These are phyloP conservation scores for Candida sp. DNA, from an alignment of 1,139 yeast species.

Conservation along the genomic window DNA sequence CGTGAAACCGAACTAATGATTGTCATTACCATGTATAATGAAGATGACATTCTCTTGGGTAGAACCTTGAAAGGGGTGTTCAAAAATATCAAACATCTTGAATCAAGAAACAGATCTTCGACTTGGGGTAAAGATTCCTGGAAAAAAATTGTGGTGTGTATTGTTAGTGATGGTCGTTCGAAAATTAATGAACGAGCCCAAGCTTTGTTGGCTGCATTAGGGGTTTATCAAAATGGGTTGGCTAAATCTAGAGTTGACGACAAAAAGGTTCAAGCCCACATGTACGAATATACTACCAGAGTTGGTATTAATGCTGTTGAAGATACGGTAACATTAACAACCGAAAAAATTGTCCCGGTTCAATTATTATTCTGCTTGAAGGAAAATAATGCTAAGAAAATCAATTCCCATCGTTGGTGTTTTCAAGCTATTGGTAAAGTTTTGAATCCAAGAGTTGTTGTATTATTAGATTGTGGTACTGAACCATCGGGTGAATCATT, in stretches of 20 bases:
- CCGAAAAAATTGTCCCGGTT: slow-evolving; percentile 48
- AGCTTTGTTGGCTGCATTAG: slow-evolving; percentile 45
- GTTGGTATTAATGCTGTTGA: slow-evolving; percentile 46
- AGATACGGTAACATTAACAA: slow-evolving; percentile 45
- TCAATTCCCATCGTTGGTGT: slow-evolving; percentile 51
- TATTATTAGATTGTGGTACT: slow-evolving; percentile 47
- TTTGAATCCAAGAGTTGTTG: slow-evolving; percentile 40
- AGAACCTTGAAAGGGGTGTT: slow-evolving; percentile 47
- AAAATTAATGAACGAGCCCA: slow-evolving; percentile 48
- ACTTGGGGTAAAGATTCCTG: slow-evolving; percentile 50
- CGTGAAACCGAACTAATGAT: slow-evolving; percentile 47
- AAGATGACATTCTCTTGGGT: slow-evolving; percentile 45
- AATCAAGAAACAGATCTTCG: slow-evolving; percentile 38
- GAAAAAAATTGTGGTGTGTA: slow-evolving; percentile 48
- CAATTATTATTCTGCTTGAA: slow-evolving; percentile 46
- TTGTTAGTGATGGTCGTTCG: slow-evolving; percentile 47
- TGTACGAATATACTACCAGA: slow-evolving; percentile 47
- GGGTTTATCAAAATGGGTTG: slow-evolving; percentile 48
- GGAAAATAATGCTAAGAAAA: slow-evolving; percentile 46
- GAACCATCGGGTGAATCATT: slow-evolving; percentile 45
- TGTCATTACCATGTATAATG: slow-evolving; percentile 48
- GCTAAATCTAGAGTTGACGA: slow-evolving; percentile 48
- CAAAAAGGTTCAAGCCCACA: slow-evolving; percentile 43
- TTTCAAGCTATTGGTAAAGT: slow-evolving; percentile 47
- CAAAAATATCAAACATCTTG: slow-evolving; percentile 46